These are phyloP conservation scores for Botrytis porri DNA, from an alignment of 2,329 filamentous ascomycete species.

Conservation along the genomic window DNA sequence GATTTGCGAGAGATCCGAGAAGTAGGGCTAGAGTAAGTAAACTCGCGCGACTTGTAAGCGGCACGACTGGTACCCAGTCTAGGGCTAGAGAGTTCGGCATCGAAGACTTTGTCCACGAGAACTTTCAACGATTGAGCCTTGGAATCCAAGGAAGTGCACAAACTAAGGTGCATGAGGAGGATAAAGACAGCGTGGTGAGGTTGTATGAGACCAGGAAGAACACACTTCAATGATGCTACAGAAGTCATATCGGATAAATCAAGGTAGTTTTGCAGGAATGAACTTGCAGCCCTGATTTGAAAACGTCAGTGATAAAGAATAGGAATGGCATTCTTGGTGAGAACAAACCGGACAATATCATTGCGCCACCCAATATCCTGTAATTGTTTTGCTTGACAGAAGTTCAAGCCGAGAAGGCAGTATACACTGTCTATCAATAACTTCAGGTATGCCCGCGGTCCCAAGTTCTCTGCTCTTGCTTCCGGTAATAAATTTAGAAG, in stretches of 20 bases:
- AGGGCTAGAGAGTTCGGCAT: not conserved
- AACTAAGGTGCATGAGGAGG: slow-evolving; percentile 20
- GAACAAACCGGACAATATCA: not conserved
- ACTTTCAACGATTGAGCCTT: not conserved
- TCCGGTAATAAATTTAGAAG: not conserved
- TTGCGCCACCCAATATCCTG: not conserved
- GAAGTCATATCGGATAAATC: not conserved
- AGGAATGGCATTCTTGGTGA: not conserved
- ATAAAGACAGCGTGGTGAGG: slow-evolving; percentile 20
- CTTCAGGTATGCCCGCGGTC: not conserved
- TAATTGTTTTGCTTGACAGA: not conserved
- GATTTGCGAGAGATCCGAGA: not conserved
- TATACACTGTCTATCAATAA: not conserved
- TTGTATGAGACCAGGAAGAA: slow-evolving; percentile 14
- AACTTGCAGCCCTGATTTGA: slow-evolving; percentile 15
- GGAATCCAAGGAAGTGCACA: not conserved
- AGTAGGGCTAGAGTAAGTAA: not conserved
- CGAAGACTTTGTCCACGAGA: not conserved
- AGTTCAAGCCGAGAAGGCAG: not conserved
- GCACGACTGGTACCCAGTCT: too few species aligned
- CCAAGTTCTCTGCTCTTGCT: not conserved
- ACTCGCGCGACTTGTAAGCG: not conserved
- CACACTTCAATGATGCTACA: not conserved
- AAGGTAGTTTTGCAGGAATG: slow-evolving; percentile 11
- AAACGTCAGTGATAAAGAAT: not conserved